Base-by-base conservation (phyloP, 2,329 filamentous ascomycete species). In the Arthrobotrys musiformis region DNA sequence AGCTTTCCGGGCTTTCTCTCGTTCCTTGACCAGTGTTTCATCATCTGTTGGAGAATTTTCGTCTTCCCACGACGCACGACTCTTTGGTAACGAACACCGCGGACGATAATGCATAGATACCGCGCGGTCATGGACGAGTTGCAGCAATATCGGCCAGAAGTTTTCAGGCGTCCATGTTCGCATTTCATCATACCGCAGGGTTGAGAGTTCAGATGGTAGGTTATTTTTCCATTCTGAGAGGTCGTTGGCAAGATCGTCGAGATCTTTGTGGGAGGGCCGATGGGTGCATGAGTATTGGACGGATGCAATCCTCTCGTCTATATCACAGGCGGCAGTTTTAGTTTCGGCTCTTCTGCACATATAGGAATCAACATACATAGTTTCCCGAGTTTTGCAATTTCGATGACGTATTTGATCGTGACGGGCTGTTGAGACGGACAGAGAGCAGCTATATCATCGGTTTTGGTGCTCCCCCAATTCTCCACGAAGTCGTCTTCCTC, bases 41-140 rank as follows among this genome's bases (percentile, higher is more conserved):
- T 77, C 73, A 9, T 70, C 60, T 24, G 30, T 6, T 2, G 44
- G 1, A 4, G 48, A 44, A 26, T 17, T 42, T n/a, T 70, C 66
- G 4, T 40, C 62, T 11, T 70, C 72, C 72, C 72, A 77, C 2
- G 64, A 30, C 6, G 44, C 40, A 11, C 66, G 54, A 58, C 56
- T 42, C 33, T 64, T 70, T 15, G 73, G 73, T 44, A 54, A 60
- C 15, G 73, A 77, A 28, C 72, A 76, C 1, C 73, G 58, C 19
- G 73, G 73, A 17, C 73, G 33, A 26, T 58, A 77, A 17, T 77
- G 73, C 73, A 77, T 77, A 22, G 73, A 77, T n/a, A 77, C 73
- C 11, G 73, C 73, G 6, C 73, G 73, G 50, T 77, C 73, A 40
- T 77, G 73, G 2, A 77, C 66, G 15, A 77, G 60, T 8, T 77